Conservation (phyloP, 2,329 filamentous ascomycete species). For the Botrytis paeoniae region DNA sequence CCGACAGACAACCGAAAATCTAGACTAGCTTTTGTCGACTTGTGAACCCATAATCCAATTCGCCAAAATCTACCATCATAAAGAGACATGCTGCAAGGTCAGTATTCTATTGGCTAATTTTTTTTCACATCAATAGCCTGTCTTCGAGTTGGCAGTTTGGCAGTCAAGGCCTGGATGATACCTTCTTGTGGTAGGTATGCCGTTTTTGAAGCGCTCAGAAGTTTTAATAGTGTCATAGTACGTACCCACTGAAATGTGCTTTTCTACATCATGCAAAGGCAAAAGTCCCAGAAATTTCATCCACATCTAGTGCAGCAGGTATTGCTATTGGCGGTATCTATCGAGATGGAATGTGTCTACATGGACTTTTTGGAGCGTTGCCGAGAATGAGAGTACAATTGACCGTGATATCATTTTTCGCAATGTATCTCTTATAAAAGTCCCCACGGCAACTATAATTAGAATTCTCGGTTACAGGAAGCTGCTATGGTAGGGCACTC, state of each 20-base stretch:
- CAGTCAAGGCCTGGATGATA: not conserved
- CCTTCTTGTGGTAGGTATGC: not conserved
- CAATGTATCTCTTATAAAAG: no score
- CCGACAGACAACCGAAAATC: not conserved
- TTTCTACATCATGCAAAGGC: constrained; percentile 17
- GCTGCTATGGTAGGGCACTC: no score
- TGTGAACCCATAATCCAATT: not conserved
- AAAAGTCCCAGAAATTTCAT: no score
- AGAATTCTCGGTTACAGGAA: no score
- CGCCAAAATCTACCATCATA: not conserved
- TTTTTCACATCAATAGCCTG: not conserved
- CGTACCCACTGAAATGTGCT: constrained; percentile 9
- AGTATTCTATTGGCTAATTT: not conserved
- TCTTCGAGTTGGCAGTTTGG: not conserved
- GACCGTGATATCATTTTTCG: no score
- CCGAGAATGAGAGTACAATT: no score
- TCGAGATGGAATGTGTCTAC: no score
- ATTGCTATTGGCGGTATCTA: no score
- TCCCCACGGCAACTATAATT: no score
- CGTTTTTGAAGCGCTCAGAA: not conserved
- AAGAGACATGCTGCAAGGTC: not conserved
- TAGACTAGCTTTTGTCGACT: not conserved
- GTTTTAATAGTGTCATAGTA: constrained; percentile 19
- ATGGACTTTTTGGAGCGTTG: no score
- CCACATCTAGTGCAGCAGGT: no score